Evolutionary conservation across 179 eudicot species (phyloP).

Genomic region (Heliamphora pulchella): DNA sequence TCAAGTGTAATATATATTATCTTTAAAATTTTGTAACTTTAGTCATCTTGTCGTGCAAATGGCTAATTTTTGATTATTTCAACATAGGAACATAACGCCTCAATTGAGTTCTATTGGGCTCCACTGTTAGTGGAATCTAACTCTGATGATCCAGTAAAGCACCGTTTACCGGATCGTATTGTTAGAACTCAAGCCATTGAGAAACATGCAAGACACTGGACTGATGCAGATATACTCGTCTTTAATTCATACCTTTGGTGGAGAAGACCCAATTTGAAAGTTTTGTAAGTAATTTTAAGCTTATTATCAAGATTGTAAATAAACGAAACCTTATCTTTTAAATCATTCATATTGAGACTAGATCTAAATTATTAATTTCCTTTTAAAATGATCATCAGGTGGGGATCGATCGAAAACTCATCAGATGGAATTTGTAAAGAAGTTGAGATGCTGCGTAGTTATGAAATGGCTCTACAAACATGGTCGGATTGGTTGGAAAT

Average conservation of each 20-base stretch:
- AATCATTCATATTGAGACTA: background rate
- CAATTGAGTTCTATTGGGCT: constrained; percentile 16
- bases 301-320: too few species aligned
- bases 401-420: background rate
- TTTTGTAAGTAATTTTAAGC: constrained; percentile 13
- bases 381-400: background rate
- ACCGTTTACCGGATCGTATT: constrained; percentile 11
- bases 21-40: too few species aligned
- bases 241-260: constrained; percentile 21
- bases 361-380: background rate
- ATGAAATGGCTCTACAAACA: background rate
- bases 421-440: background rate
- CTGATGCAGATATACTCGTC: constrained; percentile 17
- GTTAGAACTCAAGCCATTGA: constrained; percentile 17
- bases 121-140: constrained; percentile 9
- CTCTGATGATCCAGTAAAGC: constrained; percentile 17
- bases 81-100: constrained; percentile 17
- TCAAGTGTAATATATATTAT: too few species aligned
- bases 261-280: constrained; percentile 18
- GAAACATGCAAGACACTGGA: constrained; percentile 19
- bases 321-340: too few species aligned
- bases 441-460: background rate
- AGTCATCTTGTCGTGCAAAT: too few species aligned
- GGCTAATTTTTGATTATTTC: background rate
- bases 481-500: constrained; percentile 11